These are phyloP conservation scores for Ogataea parapolymorpha DNA, from an alignment of 805 yeast genomes.

Conservation along the genomic window DNA sequence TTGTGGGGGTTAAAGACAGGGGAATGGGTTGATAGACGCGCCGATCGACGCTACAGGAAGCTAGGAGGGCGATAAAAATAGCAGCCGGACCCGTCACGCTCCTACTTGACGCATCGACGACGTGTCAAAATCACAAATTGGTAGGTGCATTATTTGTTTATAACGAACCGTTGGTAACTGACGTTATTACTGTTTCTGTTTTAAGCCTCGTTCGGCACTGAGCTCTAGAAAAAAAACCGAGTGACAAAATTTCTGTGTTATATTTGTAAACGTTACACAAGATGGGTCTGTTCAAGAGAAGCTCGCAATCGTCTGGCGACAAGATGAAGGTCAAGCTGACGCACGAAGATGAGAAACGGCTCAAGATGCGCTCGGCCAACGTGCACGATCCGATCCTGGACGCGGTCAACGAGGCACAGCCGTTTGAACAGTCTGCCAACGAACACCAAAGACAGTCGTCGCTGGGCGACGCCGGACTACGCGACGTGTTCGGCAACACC, in stretches of 20 bases:
- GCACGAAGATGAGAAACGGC: slow-evolving; percentile 48
- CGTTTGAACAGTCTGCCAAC: slow-evolving; percentile 66
- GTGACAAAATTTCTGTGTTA: neutral
- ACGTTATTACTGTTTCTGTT: neutral
- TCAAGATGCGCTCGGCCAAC: slow-evolving; percentile 63
- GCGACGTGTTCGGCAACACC: slow-evolving; percentile 83
- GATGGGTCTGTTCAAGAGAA: slow-evolving; percentile 48
- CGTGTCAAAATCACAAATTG: no score
- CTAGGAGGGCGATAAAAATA: neutral
- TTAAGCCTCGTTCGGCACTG: slow-evolving; percentile 1
- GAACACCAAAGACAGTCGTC: slow-evolving; percentile 35
- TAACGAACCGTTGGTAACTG: neutral
- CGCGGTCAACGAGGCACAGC: slow-evolving; percentile 95
- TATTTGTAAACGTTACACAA: neutral
- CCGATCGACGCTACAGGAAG: slow-evolving; percentile 3
- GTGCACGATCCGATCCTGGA: slow-evolving; percentile 87
- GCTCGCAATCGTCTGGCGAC: slow-evolving; percentile 27
- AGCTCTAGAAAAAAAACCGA: slow-evolving; percentile 1
- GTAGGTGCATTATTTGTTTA: neutral
- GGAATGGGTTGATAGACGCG: neutral
- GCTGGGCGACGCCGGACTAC: slow-evolving; percentile 43
- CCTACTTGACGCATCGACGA: neutral
- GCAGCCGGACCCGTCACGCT: neutral
- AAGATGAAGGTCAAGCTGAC: slow-evolving; percentile 40
- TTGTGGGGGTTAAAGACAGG: neutral